Evolutionary conservation across 148 eudicot genomes (phyloP), one percentile per base, ranked within the genome.

Genomic region (Cornus suecica): DNA sequence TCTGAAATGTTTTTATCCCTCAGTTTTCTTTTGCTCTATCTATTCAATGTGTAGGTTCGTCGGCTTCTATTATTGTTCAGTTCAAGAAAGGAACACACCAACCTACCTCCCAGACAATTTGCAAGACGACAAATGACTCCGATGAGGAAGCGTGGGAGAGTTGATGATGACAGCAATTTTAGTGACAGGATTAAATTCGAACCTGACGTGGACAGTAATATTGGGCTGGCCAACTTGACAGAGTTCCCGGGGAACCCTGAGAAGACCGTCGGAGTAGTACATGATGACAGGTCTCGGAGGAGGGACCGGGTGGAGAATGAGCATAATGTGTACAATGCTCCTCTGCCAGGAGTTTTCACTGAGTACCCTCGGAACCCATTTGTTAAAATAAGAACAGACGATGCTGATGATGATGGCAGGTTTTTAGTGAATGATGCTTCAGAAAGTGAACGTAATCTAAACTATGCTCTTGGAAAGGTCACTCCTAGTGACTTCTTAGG

Each of bases 51-150:
- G 79, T 69, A 88, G 91, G 91, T 86, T 69, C 78, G 27, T 60
- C 72, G 71, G 70, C 89, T 88, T 72, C 70, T 88, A 37, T 62
- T 20, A 41, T 64, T 88, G 78, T 88, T 86, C 71, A 75, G 70
- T 71, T 71, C 82, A 31, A 82, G 83, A 77, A 88, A 77, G 78
- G 31, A 79, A 27, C 71, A 69, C 30, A 79, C 34, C 62, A 79
- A 34, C 61, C 62, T 75, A 68, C 86, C 77, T 6, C 58, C 26
- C 18, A 54, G 56, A 37, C 42, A 28, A 15, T 23, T 56, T n/a
- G 8, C 42, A 20, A 66, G 28, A 62, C 10, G 10, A 23, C 45
- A 64, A 13, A 30, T 23, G 34, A 65, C 34, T 24, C 45, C 32
- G 41, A 52, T 42, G 42, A 78, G 65, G 27, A 60, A 65, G 20